phyloP scores from a whole-genome alignment of 2,329 filamentous ascomycete genomes.

The Aspergillus pseudoglaucus region DNA sequence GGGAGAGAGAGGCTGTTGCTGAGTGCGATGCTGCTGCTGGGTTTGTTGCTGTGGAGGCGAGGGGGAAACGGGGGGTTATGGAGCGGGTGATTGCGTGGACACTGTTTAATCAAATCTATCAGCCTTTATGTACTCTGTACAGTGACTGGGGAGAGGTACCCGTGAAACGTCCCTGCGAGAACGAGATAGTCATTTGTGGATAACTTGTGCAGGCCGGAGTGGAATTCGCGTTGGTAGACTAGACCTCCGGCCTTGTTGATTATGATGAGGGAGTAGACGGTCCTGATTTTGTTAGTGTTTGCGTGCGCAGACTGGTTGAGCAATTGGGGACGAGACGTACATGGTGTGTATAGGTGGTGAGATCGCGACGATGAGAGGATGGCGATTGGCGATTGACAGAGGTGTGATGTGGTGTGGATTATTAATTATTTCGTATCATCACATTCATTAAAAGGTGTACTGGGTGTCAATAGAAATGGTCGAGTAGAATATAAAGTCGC shows the following conservation, averaged over 20 bases:
- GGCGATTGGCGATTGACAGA: not conserved
- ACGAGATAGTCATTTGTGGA: slow-evolving; percentile 95
- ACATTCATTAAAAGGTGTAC: not conserved
- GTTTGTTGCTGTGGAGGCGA: slow-evolving; percentile 25
- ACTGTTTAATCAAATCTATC: slow-evolving; percentile 24
- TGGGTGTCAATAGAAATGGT: no score
- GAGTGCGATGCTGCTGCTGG: slow-evolving; percentile 20
- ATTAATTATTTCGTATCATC: not conserved
- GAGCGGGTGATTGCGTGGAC: slow-evolving; percentile 60
- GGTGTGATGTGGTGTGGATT: not conserved
- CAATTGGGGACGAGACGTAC: not conserved
- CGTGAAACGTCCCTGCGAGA: slow-evolving; percentile 94
- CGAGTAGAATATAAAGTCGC: no score
- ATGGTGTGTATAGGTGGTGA: not conserved
- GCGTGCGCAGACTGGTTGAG: not conserved
- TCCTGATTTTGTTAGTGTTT: slow-evolving; percentile 51
- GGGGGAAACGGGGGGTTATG: slow-evolving; percentile 41
- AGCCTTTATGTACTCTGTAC: not conserved
- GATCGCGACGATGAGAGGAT: not conserved
- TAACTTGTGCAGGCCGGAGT: slow-evolving; percentile 78
- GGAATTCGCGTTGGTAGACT: slow-evolving; percentile 92
- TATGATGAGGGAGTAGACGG: slow-evolving; percentile 89
- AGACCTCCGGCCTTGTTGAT: slow-evolving; percentile 98
- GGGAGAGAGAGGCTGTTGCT: slow-evolving; percentile 15
- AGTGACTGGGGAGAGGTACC: slow-evolving; percentile 45